Base-by-base conservation (phyloP, 352 stramenopile genomes). In the Phytophthora quininea region DNA sequence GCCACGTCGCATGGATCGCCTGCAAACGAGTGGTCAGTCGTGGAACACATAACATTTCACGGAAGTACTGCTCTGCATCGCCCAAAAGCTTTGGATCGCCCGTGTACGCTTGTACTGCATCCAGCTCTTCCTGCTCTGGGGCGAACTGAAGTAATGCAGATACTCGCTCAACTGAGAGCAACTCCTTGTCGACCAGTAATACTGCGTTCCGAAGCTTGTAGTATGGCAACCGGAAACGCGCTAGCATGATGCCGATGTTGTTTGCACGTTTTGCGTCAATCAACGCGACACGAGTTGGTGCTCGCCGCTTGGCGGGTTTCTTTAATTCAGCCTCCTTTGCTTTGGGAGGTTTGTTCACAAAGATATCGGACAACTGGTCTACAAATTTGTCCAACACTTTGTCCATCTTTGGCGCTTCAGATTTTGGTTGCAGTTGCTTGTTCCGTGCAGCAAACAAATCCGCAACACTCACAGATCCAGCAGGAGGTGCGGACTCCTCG, bases 241-340 rank as follows among this genome's bases (percentile, higher is more conserved):
- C 87, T 9, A 95, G 58, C 87, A 95, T 92, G 65, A 95, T 95
- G 54, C 87, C 87, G 40, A 95, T 93, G 38, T 95, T 95, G 73
- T 93, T 95, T 6, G 87, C 87, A 14, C 87, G 80, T 58, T 95
- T 95, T 4, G 86, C 80, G 42, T 95, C 87, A 64, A 95, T 93
- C 31, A 95, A 65, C 0, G 85, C 87, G 37, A 95, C 80, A 19
- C 88, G 84, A 10, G 88, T 93, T 1, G 85, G 82, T 11, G 82
- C 80, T 71, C 82, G 73, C 31, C 77, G 75, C 68, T 92, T 93
- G 2, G 62, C 71, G 49, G 91, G 87, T 35, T 85, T 86, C 11
- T 79, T 76, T 1, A 67, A 53, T 38, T 79, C 69, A 8, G 67
- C 63, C 15, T 86, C 82, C 54, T 87, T 90, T 1, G 74, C 59